Conservation (phyloP, 1,284 basidiomycete genomes). For the Coriolopsis trogii region DNA sequence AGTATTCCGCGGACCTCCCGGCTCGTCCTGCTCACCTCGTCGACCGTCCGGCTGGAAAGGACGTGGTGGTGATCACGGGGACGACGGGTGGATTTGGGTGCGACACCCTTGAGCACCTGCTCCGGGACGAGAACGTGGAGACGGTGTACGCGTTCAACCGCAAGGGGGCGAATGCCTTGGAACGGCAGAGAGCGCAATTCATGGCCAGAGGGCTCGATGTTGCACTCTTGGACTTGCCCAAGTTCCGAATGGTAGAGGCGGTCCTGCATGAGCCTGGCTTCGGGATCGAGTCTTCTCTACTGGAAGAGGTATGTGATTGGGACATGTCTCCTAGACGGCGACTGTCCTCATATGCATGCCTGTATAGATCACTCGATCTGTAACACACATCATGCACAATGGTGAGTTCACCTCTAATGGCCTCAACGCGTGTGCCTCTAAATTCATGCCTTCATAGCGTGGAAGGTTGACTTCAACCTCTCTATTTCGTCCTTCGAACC, state of each 20-base stretch:
- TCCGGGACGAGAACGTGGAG: constrained; percentile 21
- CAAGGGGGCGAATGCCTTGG: constrained; percentile 11
- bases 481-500: constrained; percentile 26
- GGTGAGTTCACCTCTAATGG: constrained; percentile 27
- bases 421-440: too few relatives aligned
- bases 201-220: constrained; percentile 33
- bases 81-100: constrained; percentile 32
- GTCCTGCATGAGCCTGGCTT: constrained; percentile 33
- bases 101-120: constrained; percentile 26
- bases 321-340: background rate
- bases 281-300: constrained; percentile 30
- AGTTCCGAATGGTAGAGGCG: constrained; percentile 39
- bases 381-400: constrained; percentile 34
- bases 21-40: constrained; percentile 11
- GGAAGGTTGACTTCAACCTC: constrained; percentile 42
- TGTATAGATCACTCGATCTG: constrained; percentile 19
- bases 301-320: constrained; percentile 32
- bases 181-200: constrained; percentile 38
- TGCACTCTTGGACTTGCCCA: constrained; percentile 29
- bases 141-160: constrained; percentile 32
- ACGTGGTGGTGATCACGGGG: constrained; percentile 32
- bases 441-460: constrained; percentile 31
- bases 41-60: constrained; percentile 8
- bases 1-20: constrained; percentile 20
- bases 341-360: background rate